Evolutionary conservation across 75 land plant species (phyloP), one percentile per base, ranked within the genome.

Genomic region (Gnetum montanum): DNA sequence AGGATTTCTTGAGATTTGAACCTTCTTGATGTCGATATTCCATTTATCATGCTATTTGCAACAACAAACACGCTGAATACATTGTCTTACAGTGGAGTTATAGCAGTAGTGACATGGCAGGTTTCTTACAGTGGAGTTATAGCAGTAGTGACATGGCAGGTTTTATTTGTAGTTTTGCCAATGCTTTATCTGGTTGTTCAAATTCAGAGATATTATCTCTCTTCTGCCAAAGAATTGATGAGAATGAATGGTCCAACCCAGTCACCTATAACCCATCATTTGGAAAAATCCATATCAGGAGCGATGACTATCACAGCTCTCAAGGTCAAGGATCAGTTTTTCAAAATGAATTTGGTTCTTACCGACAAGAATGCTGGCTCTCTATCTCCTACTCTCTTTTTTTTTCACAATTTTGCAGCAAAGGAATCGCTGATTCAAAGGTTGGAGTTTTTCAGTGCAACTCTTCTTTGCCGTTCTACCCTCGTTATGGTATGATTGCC

Each of bases 251-350:
- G 67, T 4, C 64, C 62, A 10, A 75, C 78, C 7, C 70, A 75
- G 36, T 74, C 78, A 2, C 74, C 75, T 2, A 71, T 75, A 7
- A 57, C 71, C 34, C 64, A 75, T 47, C 58, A 49, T 47, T 70
- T 66, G 26, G 62, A 49, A 0, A 69, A 75, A 53, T 64, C 75
- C 34, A 67, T 75, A 25, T 34, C 59, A 15, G 78, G 78, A 3
- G 59, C 69, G 18, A 58, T 66, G 53, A 75, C 78, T 6, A 75
- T 75, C 24, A 67, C 70, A 22, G 74, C 69, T 25, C 71, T 75
- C 57, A 61, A 54, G 23, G 64, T 65, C 36, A 20, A 44, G 12
- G 60, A 55, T 8, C 58, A 45, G 60, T 75, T 75, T 30, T 8
- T 34, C 48, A 18, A 60, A 61, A 70, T 48, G 57, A 65, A 62